Evolutionary conservation across 345 rosid genomes (phyloP).

Genomic region (Capsella bursapastoris): DNA sequence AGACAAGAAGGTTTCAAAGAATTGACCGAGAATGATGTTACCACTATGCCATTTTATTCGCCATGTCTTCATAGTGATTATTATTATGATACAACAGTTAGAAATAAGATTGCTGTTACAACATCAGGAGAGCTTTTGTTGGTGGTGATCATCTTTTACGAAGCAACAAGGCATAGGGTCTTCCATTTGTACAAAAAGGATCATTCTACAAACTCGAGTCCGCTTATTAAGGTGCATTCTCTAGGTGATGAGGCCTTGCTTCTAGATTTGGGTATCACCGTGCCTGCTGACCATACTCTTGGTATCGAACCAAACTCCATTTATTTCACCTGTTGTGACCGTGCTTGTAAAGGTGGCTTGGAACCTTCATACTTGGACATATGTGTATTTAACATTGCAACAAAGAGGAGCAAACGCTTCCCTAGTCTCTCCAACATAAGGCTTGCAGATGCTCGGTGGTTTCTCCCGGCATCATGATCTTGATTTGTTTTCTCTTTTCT

Average conservation of each 20-base stretch:
- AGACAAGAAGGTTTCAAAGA: background rate
- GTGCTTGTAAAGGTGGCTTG: background rate
- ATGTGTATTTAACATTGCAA: slow-evolving; percentile 7
- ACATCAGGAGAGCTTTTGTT: too few species aligned
- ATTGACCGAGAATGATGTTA: too few species aligned
- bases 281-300: background rate
- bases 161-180: too few species aligned
- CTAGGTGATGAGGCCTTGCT: slow-evolving; percentile 6
- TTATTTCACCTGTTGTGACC: slow-evolving; percentile 13
- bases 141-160: too few species aligned
- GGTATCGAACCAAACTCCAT: slow-evolving; percentile 11
- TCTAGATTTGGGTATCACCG: slow-evolving; percentile 2
- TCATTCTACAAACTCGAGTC: too few species aligned
- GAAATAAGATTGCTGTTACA: too few species aligned
- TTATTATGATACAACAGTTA: too few species aligned
- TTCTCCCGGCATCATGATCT: background rate
- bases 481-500: background rate
- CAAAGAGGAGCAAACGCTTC: slow-evolving; percentile 2
- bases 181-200: too few species aligned
- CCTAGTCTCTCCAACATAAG: background rate
- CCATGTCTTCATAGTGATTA: too few species aligned
- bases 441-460: slow-evolving; percentile 15
- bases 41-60: too few species aligned
- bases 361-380: background rate
- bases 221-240: background rate